Evolutionary conservation across 2,329 filamentous ascomycete species (phyloP), one percentile per base, ranked within the genome.

Genomic region (Aspergillus phoenicis): DNA sequence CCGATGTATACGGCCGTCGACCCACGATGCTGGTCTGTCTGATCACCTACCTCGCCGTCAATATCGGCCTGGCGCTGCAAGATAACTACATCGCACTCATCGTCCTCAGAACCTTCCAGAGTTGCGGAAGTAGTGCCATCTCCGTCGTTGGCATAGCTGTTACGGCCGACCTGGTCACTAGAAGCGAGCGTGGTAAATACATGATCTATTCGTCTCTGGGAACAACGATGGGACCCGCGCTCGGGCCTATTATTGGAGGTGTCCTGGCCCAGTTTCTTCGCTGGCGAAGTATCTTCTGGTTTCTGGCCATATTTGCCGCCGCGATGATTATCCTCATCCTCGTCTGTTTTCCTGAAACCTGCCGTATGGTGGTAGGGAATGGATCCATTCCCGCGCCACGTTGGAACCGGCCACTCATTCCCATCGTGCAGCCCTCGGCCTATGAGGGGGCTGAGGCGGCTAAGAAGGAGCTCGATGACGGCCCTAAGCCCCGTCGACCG

Each of bases 281-380:
- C 8, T 91, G 89, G 88, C 78, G 84, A 17, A 81, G 84, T 58
- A 85, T 89, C 59, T 90, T 90, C 68, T 90, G 87, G 87, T 89
- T 90, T 68, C 81, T 88, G 59, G 80, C 84, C 43, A 87, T 90
- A 41, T 75, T 76, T 1, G 71, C 75, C 0, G 66, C 64, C 0
- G 72, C 66, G 3, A 73, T 76, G 0, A 85, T 84, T 72, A 72
- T 89, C 33, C 62, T 88, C 1, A 81, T 85, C 0, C 85, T 85
- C 60, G 68, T 82, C 3, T 66, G 88, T 10, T 79, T 84, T 5
- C 88, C 87, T 0, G 81, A 82, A 63, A 82, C 80, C 1, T 73
- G 72, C 15, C 45, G 45, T 2, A 15, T n/a, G 45, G 45, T 49
- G 10, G 45, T 49, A 0, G 45, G 45, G 5, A 49, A 49, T 49